Evolutionary conservation across 495 filamentous ascomycete species (phyloP), one percentile per base, ranked within the genome.

Genomic region (Penicillium subrubescens): DNA sequence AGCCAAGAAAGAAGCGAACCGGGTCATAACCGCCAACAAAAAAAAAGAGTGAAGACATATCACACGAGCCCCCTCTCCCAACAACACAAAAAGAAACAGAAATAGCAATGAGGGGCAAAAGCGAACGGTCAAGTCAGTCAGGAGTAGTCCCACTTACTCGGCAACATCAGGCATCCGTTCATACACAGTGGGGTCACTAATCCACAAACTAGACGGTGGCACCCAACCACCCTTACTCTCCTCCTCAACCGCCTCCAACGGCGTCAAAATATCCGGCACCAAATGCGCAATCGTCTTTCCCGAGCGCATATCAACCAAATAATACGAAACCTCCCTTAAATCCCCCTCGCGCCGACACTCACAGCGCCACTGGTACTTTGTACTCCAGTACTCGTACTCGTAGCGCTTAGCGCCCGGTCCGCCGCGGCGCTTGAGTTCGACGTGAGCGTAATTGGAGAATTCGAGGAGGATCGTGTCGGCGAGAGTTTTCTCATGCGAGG

Each of bases 391-490:
- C 75, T 96, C 90, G 67, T 92, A 96, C 59, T 93, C 90, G 75
- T 97, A 97, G 64, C 87, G 87, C 76, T 92, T 96, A 59, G 84
- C 79, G 67, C 88, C 91, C 31, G 84, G 77, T 11, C 92, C 91
- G 34, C 53, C 53, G 48, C 87, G 84, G 39, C 92, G 85, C 64
- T 83, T 87, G 60, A 99, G 79, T 64, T 97, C 91, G 33, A 97
- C 88, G 71, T 95, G 93, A 11, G 95, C 95, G 72, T 99, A 99
- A 78, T 99, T 99, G 60, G 92, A 95, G 75, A 97, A 99, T 70
- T 98, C 94, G 37, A 99, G 84, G 73, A 92, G 90, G 67, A 90
- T 90, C 44, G 84, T 90, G 71, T 97, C 94, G 54, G 86, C 41
- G 81, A 77, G 83, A 17, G 6, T 35, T 14, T 59, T 50, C 6